Percentiles rank a stretch among this genome's conserved stretches.
These are phyloP conservation scores for Quercus phellos DNA, from an alignment of 331 rosid species.

Conservation along the genomic window DNA sequence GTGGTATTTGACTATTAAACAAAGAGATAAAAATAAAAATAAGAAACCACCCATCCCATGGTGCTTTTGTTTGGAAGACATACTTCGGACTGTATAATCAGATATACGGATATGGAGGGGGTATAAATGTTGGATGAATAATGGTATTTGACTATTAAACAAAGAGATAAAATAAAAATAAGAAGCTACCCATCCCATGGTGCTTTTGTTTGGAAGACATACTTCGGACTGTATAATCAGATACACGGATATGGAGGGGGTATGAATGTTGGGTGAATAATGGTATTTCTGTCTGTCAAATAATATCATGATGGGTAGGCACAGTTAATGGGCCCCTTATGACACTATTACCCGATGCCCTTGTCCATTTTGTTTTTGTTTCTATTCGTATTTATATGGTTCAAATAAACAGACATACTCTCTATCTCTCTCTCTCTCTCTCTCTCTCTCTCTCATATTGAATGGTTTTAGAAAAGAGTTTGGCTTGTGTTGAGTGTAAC, in stretches of 20 bases:
- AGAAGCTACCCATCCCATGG: too few relatives aligned
- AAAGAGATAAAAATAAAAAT: too few relatives aligned
- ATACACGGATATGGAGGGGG: constrained; percentile 48
- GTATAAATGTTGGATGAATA: constrained; percentile 77
- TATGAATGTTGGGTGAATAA: constrained; percentile 78
- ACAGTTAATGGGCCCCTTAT: constrained; percentile 39
- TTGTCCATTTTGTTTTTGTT: constrained; percentile 57
- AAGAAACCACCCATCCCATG: too few relatives aligned
- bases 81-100: not conserved
- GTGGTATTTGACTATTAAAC: constrained; percentile 30
- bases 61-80: too few relatives aligned
- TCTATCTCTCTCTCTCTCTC: not conserved
- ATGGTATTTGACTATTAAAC: constrained; percentile 31
- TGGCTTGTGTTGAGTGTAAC: too few relatives aligned
- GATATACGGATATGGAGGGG: constrained; percentile 41
- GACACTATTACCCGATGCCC: constrained; percentile 47
- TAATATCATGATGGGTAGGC: constrained; percentile 59
- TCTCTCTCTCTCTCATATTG: not conserved
- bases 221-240: not conserved
- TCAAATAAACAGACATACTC: not conserved
- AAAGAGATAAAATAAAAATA: too few relatives aligned
- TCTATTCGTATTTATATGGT: constrained; percentile 22
- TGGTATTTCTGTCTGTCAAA: constrained; percentile 53
- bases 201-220: too few relatives aligned
- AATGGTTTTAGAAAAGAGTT: too few relatives aligned